phyloP scores from a whole-genome alignment of 2,329 filamentous ascomycete genomes.

The Calonectria honghensis region DNA sequence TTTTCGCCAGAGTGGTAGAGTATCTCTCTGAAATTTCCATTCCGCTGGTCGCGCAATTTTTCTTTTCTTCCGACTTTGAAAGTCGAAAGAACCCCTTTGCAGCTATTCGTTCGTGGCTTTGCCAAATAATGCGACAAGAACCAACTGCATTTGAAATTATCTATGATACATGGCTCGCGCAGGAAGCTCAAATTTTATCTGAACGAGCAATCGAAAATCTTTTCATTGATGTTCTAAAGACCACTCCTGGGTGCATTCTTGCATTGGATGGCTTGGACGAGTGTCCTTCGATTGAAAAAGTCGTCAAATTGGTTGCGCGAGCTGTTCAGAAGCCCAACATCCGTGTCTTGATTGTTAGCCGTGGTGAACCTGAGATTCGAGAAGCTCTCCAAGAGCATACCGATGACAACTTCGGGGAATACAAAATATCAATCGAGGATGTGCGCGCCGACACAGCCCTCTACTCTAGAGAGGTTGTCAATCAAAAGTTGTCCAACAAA shows the following conservation, averaged over 20 bases:
- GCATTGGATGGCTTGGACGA: conserved; percentile 19
- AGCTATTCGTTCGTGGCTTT: conserved; percentile 9
- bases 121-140: not conserved
- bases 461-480: conserved; percentile 47
- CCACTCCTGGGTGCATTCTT: not conserved
- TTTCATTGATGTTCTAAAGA: not conserved
- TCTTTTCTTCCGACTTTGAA: conserved; percentile 11
- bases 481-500: conserved; percentile 54
- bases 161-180: not conserved
- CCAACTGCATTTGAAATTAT: not conserved
- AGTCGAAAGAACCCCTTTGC: not conserved
- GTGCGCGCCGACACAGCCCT: not conserved
- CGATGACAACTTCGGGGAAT: not conserved
- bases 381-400: not conserved
- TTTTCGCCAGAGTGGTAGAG: conserved; percentile 4
- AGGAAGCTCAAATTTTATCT: not conserved
- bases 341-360: not conserved
- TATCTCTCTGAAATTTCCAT: not conserved
- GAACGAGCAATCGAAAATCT: not conserved
- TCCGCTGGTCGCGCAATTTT: not conserved
- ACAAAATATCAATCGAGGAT: not conserved
- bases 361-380: conserved; percentile 8
- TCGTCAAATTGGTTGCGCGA: not conserved
- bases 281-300: not conserved
- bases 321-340: not conserved